Evolutionary conservation across 2,329 filamentous ascomycete species (phyloP).

Genomic region (Colletotrichum karsti): DNA sequence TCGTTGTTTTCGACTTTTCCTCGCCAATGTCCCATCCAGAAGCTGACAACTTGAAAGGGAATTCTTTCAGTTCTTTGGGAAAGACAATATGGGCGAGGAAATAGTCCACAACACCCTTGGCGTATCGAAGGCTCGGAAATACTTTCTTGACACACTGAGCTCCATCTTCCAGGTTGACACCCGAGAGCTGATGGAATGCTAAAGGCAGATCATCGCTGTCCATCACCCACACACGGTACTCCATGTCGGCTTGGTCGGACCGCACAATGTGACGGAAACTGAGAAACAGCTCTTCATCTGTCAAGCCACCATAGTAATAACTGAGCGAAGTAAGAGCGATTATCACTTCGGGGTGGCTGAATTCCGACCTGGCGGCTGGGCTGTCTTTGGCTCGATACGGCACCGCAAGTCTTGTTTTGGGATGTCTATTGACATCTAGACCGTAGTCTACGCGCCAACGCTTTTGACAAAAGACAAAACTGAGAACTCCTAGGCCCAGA

Average conservation of each 20-base stretch:
- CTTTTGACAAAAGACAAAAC: slow-evolving; percentile 63
- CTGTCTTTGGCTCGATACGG: slow-evolving; percentile 68
- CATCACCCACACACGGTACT: slow-evolving; percentile 60
- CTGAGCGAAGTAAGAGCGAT: slow-evolving; percentile 63
- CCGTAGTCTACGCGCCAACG: slow-evolving; percentile 75
- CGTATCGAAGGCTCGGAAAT: slow-evolving; percentile 60
- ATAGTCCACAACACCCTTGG: slow-evolving; percentile 68
- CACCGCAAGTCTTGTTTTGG: slow-evolving; percentile 58
- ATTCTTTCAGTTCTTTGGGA: slow-evolving; percentile 68
- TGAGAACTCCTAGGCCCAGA: slow-evolving; percentile 62
- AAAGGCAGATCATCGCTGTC: slow-evolving; percentile 41
- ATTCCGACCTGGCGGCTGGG: slow-evolving; percentile 64
- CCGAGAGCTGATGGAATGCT: slow-evolving; percentile 49
- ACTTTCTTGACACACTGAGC: slow-evolving; percentile 54
- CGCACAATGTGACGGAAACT: slow-evolving; percentile 55
- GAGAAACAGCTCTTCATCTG: slow-evolving; percentile 55
- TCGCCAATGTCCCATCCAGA: slow-evolving; percentile 74
- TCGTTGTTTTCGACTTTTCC: slow-evolving; percentile 56
- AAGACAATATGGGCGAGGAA: slow-evolving; percentile 69
- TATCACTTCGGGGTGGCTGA: slow-evolving; percentile 68
- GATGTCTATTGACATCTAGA: slow-evolving; percentile 50
- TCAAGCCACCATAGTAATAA: slow-evolving; percentile 66
- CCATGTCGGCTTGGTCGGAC: slow-evolving; percentile 58
- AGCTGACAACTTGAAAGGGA: slow-evolving; percentile 67
- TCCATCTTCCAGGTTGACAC: slow-evolving; percentile 67